Base-by-base conservation (phyloP, 345 rosid genomes). In the Populus euphratica region DNA sequence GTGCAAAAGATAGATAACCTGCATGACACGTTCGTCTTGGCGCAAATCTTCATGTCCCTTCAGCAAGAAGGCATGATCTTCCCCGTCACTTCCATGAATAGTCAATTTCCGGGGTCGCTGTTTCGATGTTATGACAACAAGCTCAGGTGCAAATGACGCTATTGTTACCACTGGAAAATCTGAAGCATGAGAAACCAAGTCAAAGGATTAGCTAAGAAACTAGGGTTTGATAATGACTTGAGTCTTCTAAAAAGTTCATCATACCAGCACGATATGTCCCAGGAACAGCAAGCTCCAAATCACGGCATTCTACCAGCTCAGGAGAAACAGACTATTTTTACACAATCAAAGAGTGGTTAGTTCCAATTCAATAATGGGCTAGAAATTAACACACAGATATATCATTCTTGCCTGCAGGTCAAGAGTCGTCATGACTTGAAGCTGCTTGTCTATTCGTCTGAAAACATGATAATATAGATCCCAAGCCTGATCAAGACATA, bases 11-110 rank as follows among this genome's bases (percentile, higher is more conserved):
- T 70, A 38, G 52, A n/a, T 23, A 31, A 95, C 99, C 98, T 96
- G 99, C 99, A 96, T 96, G 82, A 96, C 99, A 80, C 98, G 99
- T 76, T 96, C 99, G 88, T 96, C 98, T 78, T 96, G 99, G 83
- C 99, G 97, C 64, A 96, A 80, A 86, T 96, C 99, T 87, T 96
- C 99, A 80, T 96, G 99, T 43, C 99, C 98, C 87, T 96, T 96
- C 76, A 96, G 87, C 89, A 96, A 83, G 83, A 93, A 96, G 74
- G 97, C 91, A 80, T 96, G 83, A 72, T 92, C 98, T 83, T 92
- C 91, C 66, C 99, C 99, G 72, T 96, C 95, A 82, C 86, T 96
- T 66, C 98, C 99, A 69, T 89, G 91, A 88, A 96, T 96, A 68
- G 99, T 96, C 88, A 96, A 88, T 80, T 93, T 96, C 62, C 99